These are phyloP conservation scores for Moricandia arvensis DNA, from an alignment of 345 rosid genomes.

Conservation along the genomic window DNA sequence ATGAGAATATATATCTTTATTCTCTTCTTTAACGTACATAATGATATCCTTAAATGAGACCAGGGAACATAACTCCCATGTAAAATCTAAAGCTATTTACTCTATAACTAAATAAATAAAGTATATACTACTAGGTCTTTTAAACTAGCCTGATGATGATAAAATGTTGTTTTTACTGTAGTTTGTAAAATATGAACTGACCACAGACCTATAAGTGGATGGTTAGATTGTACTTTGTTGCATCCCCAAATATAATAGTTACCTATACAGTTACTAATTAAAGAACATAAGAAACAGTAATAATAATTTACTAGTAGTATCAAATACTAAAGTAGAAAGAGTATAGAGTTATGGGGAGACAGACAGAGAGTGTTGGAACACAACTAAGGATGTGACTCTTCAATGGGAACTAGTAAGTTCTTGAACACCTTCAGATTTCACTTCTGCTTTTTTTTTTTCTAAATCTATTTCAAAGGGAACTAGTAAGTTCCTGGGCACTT, in stretches of 20 bases:
- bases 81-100: too few species aligned
- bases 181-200: slow-evolving; percentile 5
- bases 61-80: slow-evolving; percentile 22
- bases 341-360: slow-evolving; percentile 18
- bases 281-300: neutral
- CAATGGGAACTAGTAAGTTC: neutral
- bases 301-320: neutral
- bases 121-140: neutral
- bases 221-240: neutral
- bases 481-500: neutral
- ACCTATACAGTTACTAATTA: slow-evolving; percentile 3
- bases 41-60: slow-evolving; percentile 39
- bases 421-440: neutral
- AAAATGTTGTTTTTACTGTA: slow-evolving; percentile 4
- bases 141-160: slow-evolving; percentile 16
- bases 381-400: slow-evolving; percentile 27
- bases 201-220: slow-evolving; percentile 27
- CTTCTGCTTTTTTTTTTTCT: neutral
- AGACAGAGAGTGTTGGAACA: slow-evolving; percentile 28
- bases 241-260: neutral
- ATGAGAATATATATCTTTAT: neutral
- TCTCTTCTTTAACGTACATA: slow-evolving; percentile 32
- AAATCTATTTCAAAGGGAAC: neutral
- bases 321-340: neutral
- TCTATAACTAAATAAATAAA: neutral